Conservation (phyloP, 2,329 filamentous ascomycete species). For the Tolypocladium tropicale region DNA sequence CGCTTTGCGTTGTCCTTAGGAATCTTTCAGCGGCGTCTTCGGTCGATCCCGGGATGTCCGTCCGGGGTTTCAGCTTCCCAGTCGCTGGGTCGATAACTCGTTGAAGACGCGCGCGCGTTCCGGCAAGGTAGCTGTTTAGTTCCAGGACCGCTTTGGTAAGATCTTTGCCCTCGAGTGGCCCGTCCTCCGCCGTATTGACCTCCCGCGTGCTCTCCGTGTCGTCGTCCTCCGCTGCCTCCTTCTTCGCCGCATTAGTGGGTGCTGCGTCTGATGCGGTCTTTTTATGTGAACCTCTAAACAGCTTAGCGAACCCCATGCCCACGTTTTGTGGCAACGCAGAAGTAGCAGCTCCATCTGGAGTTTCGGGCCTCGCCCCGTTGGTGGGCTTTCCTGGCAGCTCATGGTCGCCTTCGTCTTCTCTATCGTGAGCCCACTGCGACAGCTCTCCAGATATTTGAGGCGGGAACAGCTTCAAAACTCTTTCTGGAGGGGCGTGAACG, state of each 20-base stretch:
- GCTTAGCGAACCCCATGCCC: conserved; percentile 39
- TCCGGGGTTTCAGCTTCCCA: conserved; percentile 47
- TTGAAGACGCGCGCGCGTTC: conserved; percentile 61
- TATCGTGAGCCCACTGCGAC: conserved; percentile 41
- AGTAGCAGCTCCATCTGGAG: conserved; percentile 14
- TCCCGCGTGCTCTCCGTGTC: conserved; percentile 46
- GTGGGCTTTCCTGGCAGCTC: conserved; percentile 19
- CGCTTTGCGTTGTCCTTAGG: conserved; percentile 34
- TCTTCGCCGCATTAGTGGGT: conserved; percentile 51
- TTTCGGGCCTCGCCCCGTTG: conserved; percentile 16
- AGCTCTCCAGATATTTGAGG: conserved; percentile 73
- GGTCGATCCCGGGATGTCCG: conserved; percentile 29
- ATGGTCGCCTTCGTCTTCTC: conserved; percentile 32
- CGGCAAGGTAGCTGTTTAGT: conserved; percentile 78
- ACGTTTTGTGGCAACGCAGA: conserved; percentile 27
- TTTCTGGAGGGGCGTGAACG: conserved; percentile 79
- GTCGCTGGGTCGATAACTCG: conserved; percentile 52
- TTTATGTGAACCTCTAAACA: conserved; percentile 37
- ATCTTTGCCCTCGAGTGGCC: conserved; percentile 65
- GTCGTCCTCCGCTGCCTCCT: conserved; percentile 37
- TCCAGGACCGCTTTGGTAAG: conserved; percentile 72
- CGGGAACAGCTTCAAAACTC: conserved; percentile 79
- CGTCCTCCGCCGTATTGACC: conserved; percentile 30
- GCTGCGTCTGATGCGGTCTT: conserved; percentile 41
- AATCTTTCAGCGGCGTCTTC: conserved; percentile 46